Evolutionary conservation across 2,329 filamentous ascomycete species (phyloP), one percentile per base, ranked within the genome.

Genomic region (Kalmusia sp.): DNA sequence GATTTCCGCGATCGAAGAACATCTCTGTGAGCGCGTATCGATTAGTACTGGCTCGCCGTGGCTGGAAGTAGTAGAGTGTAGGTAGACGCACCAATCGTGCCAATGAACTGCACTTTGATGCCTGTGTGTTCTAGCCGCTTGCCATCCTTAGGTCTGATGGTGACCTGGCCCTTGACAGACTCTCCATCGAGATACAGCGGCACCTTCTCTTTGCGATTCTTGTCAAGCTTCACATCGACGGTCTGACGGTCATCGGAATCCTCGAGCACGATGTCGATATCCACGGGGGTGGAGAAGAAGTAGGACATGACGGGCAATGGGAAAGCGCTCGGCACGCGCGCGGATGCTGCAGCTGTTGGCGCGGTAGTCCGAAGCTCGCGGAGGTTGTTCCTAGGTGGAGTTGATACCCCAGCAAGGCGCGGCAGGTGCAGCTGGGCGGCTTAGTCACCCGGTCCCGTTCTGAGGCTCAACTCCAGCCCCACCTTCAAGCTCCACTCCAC

Each of bases 51-150:
- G 38, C 48, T 34, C 47, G 21, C 15, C 4, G 24, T 27, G 35
- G 40, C n/a, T 19, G n/a, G 33, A 25, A 24, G 24, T 38, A 30
- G 17, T 37, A 38, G 45, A 11, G 44, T 4, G 22, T n/a, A 9
- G 43, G 46, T 27, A 25, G 34, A 68, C 70, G n/a, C 62, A 95
- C 92, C 92, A 82, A 99, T 99, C 59, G 93, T 96, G 74, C 95
- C 95, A 69, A 99, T 97, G 80, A 99, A 99, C 76, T 99, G 95
- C 68, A 99, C 93, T 80, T 99, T 99, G 84, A 99, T 97, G 67
- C 95, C 95, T 9, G 93, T 98, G 77, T 99, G 95, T 78, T 99
- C 95, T 71, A 99, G 82, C 57, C 95, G 87, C 83, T 98, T 98
- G 72, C 95, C 95, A 82, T 99, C 95, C 79, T 99, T 99, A 44